Conservation (phyloP, 2,329 filamentous ascomycete species). For the Colletotrichum tabaci region DNA sequence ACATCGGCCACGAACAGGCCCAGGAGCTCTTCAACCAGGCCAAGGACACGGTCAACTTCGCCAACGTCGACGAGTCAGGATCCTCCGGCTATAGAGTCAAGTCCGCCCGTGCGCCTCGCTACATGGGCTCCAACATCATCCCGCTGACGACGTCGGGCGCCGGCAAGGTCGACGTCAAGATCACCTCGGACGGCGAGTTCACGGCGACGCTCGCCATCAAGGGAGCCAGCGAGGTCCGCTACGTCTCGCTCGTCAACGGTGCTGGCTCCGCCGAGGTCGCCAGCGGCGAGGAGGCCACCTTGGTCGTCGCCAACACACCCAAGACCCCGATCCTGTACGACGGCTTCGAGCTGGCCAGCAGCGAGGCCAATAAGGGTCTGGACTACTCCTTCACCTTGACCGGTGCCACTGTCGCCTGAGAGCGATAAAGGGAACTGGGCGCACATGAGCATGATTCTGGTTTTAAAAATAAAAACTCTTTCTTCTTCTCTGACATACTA, state of each 20-base stretch:
- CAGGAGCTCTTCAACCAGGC: conserved; percentile 55
- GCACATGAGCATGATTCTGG: background rate
- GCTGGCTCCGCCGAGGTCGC: conserved; percentile 52
- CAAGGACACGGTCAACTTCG: conserved; percentile 56
- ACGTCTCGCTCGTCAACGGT: conserved; percentile 54
- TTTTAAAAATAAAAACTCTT: conserved; percentile 3
- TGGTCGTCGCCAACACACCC: conserved; percentile 66
- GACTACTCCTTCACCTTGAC: conserved; percentile 56
- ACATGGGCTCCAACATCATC: conserved; percentile 67
- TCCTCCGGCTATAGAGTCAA: conserved; percentile 58
- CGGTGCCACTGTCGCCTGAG: conserved; percentile 47
- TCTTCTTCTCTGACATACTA: conserved; percentile 16
- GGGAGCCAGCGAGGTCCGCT: conserved; percentile 51
- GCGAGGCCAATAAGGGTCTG: conserved; percentile 55
- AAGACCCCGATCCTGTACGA: conserved; percentile 59
- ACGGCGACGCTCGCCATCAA: conserved; percentile 59
- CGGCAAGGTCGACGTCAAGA: conserved; percentile 50
- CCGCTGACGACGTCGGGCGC: conserved; percentile 55
- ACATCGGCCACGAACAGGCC: conserved; percentile 62
- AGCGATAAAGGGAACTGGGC: background rate
- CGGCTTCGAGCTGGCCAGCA: conserved; percentile 54
- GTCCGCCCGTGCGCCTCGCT: conserved; percentile 57
- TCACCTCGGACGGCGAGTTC: conserved; percentile 55
- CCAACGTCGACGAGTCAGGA: conserved; percentile 56
- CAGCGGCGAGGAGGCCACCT: conserved; percentile 57